Conservation (phyloP, 176 grass and related monocot species). For the Ensete glaucum region DNA sequence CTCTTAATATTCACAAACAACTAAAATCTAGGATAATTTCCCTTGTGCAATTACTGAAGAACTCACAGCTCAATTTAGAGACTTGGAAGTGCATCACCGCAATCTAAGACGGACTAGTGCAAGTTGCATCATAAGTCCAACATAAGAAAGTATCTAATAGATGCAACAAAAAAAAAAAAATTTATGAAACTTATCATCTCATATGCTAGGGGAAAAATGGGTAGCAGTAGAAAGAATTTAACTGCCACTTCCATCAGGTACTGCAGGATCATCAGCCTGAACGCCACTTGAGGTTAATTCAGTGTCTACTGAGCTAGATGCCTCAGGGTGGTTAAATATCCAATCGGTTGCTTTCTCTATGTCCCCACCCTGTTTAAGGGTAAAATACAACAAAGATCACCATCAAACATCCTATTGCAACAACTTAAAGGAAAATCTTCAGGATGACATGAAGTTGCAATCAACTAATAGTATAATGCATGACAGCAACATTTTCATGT, state of each 20-base stretch:
- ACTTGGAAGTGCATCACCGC: too few relatives aligned
- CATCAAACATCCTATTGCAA: too few relatives aligned
- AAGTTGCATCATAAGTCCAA: too few relatives aligned
- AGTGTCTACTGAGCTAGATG: slow-evolving; percentile 33
- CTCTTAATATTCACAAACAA: too few relatives aligned
- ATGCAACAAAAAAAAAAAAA: background rate
- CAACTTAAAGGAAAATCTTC: too few relatives aligned
- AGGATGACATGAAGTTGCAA: too few relatives aligned
- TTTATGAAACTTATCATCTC: background rate
- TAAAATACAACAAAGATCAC: background rate
- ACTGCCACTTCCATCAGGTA: slow-evolving; percentile 88
- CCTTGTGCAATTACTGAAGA: too few relatives aligned
- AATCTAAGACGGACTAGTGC: too few relatives aligned
- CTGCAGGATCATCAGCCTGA: slow-evolving; percentile 27
- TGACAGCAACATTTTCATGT: background rate
- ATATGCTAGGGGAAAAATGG: background rate
- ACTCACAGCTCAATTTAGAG: too few relatives aligned
- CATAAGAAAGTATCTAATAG: background rate
- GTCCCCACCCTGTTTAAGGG: slow-evolving; percentile 55
- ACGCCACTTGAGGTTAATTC: slow-evolving; percentile 50
- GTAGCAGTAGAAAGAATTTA: slow-evolving; percentile 21
- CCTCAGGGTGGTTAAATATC: slow-evolving; percentile 81
- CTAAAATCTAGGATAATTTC: too few relatives aligned
- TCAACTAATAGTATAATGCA: background rate
- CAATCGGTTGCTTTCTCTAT: slow-evolving; percentile 97